Conservation (phyloP, 2,329 filamentous ascomycete genomes). For the Fusarium dlaminii region DNA sequence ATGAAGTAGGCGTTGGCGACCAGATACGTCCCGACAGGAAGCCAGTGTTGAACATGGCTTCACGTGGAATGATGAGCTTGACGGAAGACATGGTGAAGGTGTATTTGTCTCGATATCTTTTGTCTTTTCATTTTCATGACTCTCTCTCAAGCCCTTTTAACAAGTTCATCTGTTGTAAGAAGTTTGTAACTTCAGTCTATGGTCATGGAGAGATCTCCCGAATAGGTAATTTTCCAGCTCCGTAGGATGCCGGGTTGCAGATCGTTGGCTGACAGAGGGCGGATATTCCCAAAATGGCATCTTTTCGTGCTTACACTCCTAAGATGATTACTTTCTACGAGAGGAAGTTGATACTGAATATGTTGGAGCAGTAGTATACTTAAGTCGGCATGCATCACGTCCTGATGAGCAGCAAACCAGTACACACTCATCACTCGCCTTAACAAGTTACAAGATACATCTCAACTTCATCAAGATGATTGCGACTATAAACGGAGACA, state of each 20-base stretch:
- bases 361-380: fast-evolving
- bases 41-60: background rate
- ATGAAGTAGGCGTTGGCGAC: background rate
- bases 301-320: background rate
- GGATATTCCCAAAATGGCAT: background rate
- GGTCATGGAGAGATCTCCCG: background rate
- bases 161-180: background rate
- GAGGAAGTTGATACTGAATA: fast-evolving
- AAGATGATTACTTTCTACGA: fast-evolving
- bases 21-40: background rate
- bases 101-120: background rate
- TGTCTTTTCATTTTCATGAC: background rate
- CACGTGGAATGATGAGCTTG: background rate
- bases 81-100: background rate
- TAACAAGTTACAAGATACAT: background rate
- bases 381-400: fast-evolving
- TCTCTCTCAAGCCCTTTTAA: background rate
- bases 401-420: background rate
- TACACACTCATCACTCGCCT: background rate
- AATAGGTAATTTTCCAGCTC: background rate
- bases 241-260: background rate
- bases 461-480: background rate
- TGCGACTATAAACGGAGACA: background rate
- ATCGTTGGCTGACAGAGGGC: background rate
- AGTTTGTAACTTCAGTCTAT: background rate